Base-by-base conservation (phyloP, 1,139 yeast genomes). In the Pichia sp. region DNA sequence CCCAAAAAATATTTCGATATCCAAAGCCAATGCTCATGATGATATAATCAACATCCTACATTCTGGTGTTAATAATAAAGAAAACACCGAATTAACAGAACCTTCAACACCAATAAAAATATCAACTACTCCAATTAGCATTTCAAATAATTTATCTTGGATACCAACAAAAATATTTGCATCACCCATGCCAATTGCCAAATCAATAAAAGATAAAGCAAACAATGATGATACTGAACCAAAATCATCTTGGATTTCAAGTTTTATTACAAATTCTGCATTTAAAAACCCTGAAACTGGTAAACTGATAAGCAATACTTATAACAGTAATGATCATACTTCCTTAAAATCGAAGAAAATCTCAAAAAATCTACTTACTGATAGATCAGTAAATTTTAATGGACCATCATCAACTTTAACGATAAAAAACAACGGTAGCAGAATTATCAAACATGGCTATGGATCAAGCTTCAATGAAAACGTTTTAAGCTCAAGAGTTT, bases 361-460 rank as follows among this genome's bases (percentile, higher is more conserved):
- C 25, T 18, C 18, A n/a, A 41, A 8, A 27, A 27, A 16, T 4
- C 22, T 14, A 16, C 13, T 39, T 7, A 22, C 19, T 10, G 44
- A 44, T 28, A 39, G 31, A 30, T 8, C 42, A 27, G 2, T 29
- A 11, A 47, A 29, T 22, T 25, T 43, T 14, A 53, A 47, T 45
- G 53, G 53, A 3, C 47, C 55, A 5, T 52, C 56, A 9, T 54
- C 56, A 14, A 49, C 51, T 2, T 60, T 80, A 50, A 71, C 71
- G 2, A 71, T 80, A n/a, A 78, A 79, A 1, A 75, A 76, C 4
- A 75, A 77, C 55, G 74, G 76, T 22, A 72, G 77, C 6, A 70
- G 66, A 50, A 67, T 70, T 9, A 64, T 76, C 14, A 66, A 69
- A 36, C 80, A 77, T 60, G 80, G 80, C 0, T 68, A 68, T 43